These are phyloP conservation scores for Nosema muscidifuracis DNA, from an alignment of 371 early-diverging fungal species.

Conservation along the genomic window DNA sequence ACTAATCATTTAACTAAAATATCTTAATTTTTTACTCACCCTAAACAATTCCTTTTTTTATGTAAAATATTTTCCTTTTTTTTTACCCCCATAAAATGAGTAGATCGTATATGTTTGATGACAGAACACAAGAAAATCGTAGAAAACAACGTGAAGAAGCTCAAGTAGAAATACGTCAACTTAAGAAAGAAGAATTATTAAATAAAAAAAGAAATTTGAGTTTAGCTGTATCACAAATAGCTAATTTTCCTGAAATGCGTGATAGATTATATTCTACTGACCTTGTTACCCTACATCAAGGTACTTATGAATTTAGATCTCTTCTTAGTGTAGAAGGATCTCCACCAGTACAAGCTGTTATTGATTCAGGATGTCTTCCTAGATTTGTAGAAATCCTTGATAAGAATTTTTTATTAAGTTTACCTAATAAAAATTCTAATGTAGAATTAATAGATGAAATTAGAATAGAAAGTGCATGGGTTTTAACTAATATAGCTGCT, in stretches of 20 bases:
- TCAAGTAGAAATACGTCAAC: slow-evolving; percentile 57
- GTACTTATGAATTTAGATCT: slow-evolving; percentile 84
- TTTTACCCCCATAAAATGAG: slow-evolving; percentile 42
- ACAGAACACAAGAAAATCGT: slow-evolving; percentile 37
- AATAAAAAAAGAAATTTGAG: slow-evolving; percentile 56
- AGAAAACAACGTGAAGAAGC: slow-evolving; percentile 47
- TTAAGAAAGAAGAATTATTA: slow-evolving; percentile 58
- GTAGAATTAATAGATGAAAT: slow-evolving; percentile 32
- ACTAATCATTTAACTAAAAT: too few species aligned
- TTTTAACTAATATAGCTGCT: slow-evolving; percentile 97
- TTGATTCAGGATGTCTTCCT: slow-evolving; percentile 81
- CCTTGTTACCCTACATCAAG: slow-evolving; percentile 64
- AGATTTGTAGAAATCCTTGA: slow-evolving; percentile 83
- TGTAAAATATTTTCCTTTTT: background rate
- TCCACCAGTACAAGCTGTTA: slow-evolving; percentile 94
- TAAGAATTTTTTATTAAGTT: slow-evolving; percentile 63
- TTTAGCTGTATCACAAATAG: slow-evolving; percentile 15
- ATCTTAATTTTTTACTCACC: too few species aligned
- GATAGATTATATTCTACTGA: slow-evolving; percentile 43
- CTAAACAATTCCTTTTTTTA: too few species aligned
- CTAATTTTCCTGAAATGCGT: slow-evolving; percentile 46
- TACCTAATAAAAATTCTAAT: background rate
- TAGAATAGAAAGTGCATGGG: slow-evolving; percentile 98
- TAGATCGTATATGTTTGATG: slow-evolving; percentile 54
- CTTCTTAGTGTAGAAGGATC: slow-evolving; percentile 86